Conservation (phyloP, 495 filamentous ascomycete species). For the Neurospora tetraspora region DNA sequence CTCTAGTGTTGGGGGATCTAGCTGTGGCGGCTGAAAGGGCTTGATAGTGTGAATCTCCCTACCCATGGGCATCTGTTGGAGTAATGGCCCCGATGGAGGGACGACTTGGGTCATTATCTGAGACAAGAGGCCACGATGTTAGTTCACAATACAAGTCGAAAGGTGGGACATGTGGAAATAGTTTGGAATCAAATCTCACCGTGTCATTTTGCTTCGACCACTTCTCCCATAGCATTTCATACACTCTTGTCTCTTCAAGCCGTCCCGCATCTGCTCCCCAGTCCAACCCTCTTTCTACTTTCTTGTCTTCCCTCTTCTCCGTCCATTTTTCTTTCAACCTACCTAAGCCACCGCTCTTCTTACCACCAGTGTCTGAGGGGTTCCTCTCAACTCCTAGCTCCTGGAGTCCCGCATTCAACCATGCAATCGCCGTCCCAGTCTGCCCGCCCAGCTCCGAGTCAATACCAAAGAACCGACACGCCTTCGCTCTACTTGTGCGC, state of each 20-base stretch:
- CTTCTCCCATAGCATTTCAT: slow-evolving; percentile 78
- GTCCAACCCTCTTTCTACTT: slow-evolving; percentile 55
- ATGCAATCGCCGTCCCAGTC: slow-evolving; percentile 73
- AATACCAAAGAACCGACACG: slow-evolving; percentile 81
- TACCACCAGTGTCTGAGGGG: slow-evolving; percentile 11
- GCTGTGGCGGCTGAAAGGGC: slow-evolving; percentile 45
- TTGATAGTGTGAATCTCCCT: slow-evolving; percentile 69
- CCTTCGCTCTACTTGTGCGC: slow-evolving; percentile 64
- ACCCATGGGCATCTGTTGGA: slow-evolving; percentile 73
- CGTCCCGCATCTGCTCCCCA: slow-evolving; percentile 79
- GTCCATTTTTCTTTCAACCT: slow-evolving; percentile 63
- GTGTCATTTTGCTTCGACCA: slow-evolving; percentile 93
- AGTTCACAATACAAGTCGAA: neutral
- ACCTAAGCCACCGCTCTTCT: slow-evolving; percentile 45
- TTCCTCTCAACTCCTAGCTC: slow-evolving; percentile 52
- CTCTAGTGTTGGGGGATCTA: slow-evolving; percentile 48
- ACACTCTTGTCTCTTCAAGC: slow-evolving; percentile 73
- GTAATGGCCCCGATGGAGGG: slow-evolving; percentile 55
- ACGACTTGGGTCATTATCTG: slow-evolving; percentile 75
- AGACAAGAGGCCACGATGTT: neutral
- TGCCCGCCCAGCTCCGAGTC: slow-evolving; percentile 76
- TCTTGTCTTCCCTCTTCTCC: slow-evolving; percentile 57
- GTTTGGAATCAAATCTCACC: slow-evolving; percentile 37
- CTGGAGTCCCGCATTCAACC: slow-evolving; percentile 62
- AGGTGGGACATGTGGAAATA: neutral